Base-by-base conservation (phyloP, 352 stramenopile genomes). In the Globisporangium paroecandrum region DNA sequence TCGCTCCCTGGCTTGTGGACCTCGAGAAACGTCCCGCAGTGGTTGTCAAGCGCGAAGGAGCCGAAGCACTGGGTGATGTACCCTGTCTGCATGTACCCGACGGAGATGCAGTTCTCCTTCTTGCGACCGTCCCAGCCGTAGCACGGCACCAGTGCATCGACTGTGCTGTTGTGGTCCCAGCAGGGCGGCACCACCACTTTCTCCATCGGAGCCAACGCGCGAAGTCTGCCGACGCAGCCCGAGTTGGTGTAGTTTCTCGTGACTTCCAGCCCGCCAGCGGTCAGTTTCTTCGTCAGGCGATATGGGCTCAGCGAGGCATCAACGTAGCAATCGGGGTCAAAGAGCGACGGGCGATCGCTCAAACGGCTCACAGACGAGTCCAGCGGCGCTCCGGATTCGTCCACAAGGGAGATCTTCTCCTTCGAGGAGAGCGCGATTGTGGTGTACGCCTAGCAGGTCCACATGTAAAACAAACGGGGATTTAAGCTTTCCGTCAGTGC, bases 11-110 rank as follows among this genome's bases (percentile, higher is more conserved):
- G 83, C 41, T 89, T 82, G 51, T 96, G 89, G 1, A 96, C 59
- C 70, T 96, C 89, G 32, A 96, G 71, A 68, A 96, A 96, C 25
- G 86, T 93, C 15, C 89, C 89, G 59, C 89, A 96, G 64, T 94
- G 81, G 67, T 90, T 81, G 57, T 89, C 80, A 18, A 95, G 72
- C 29, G 78, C 82, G 41, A 89, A 95, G 1, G 64, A 34, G 1
- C 87, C 83, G 51, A 76, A 82, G 62, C 89, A 96, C 56, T 93
- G 81, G 5, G 81, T 64, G 59, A 96, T 93, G 71, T 88, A 90
- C 20, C 75, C 87, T 12, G 79, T 95, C 58, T 93, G 83, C 76
- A 89, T 89, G 77, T 91, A 95, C 10, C 70, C 89, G 29, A 96
- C 81, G 0, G 85, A 76, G 22, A 96, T 82, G 62, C 89, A 96